phyloP scores from a whole-genome alignment of 2,329 filamentous ascomycete species.

The Calonectria fujianensis region DNA sequence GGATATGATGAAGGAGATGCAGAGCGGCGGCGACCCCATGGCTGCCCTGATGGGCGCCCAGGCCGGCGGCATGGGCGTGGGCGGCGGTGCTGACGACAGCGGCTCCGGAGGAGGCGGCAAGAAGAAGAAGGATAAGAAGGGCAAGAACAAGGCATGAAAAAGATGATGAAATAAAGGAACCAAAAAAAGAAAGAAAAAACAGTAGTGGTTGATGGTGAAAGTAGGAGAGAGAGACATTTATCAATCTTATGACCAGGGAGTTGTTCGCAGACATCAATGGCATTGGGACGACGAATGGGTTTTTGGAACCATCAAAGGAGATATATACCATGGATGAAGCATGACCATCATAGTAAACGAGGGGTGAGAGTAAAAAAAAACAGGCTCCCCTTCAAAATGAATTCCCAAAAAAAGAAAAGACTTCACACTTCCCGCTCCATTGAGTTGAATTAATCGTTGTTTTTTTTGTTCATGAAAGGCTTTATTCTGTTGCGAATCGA shows the following conservation, averaged over 20 bases:
- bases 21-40: slow-evolving; percentile 69
- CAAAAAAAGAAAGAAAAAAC: no score
- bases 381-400: background rate
- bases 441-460: background rate
- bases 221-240: background rate
- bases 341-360: background rate
- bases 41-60: slow-evolving; percentile 64
- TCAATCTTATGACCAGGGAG: slow-evolving; percentile 16
- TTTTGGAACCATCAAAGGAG: background rate
- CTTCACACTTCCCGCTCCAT: background rate
- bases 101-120: slow-evolving; percentile 56
- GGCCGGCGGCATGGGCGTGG: slow-evolving; percentile 41
- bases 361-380: background rate
- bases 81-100: slow-evolving; percentile 54
- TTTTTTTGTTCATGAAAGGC: slow-evolving; percentile 15
- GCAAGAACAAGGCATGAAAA: slow-evolving; percentile 60
- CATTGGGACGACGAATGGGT: background rate
- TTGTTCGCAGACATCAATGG: slow-evolving; percentile 18
- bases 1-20: slow-evolving; percentile 98
- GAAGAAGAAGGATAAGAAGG: slow-evolving; percentile 72
- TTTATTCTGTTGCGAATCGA: slow-evolving; percentile 25
- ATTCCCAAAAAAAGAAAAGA: background rate
- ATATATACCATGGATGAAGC: slow-evolving; percentile 22
- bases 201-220: background rate
- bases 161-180: background rate